Evolutionary conservation across 2,329 filamentous ascomycete species (phyloP).

Genomic region (Cladophialophora carrionii): DNA sequence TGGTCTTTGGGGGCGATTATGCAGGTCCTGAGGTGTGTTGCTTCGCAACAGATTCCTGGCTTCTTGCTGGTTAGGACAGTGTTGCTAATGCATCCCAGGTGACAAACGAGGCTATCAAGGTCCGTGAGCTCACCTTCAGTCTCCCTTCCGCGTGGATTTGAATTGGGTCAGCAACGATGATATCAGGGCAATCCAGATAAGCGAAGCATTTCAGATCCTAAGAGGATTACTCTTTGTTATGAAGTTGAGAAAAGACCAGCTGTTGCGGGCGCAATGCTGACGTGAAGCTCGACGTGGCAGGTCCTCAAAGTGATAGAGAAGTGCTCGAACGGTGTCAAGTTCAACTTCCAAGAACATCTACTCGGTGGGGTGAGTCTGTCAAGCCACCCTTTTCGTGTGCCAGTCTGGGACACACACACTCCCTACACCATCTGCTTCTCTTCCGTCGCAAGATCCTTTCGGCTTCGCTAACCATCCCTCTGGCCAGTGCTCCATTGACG

Average conservation of each 20-base stretch:
- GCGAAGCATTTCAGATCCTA: not conserved
- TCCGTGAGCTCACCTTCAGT: conserved; percentile 47
- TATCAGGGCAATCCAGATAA: not conserved
- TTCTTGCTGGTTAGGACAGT: not conserved
- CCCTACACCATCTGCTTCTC: not conserved
- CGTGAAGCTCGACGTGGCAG: conserved; percentile 49
- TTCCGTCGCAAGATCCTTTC: not conserved
- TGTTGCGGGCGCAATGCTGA: not conserved
- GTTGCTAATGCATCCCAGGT: conserved; percentile 59
- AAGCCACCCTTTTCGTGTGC: not conserved
- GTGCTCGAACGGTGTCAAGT: conserved; percentile 68
- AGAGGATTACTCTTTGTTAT: not conserved
- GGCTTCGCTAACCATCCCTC: not conserved
- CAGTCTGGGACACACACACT: not conserved
- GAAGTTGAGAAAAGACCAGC: not conserved
- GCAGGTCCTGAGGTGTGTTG: conserved; percentile 76
- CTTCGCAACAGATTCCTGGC: not conserved
- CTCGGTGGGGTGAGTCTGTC: conserved; percentile 78
- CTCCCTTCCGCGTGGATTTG: not conserved
- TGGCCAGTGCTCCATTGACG: conserved; percentile 81
- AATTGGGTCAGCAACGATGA: not conserved
- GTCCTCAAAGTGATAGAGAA: conserved; percentile 78
- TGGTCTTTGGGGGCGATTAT: conserved; percentile 82
- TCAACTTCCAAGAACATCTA: conserved; percentile 87
- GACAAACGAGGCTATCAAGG: conserved; percentile 82